phyloP scores from a whole-genome alignment of 139 green algal genomes.

The Coelastrella sp. region DNA sequence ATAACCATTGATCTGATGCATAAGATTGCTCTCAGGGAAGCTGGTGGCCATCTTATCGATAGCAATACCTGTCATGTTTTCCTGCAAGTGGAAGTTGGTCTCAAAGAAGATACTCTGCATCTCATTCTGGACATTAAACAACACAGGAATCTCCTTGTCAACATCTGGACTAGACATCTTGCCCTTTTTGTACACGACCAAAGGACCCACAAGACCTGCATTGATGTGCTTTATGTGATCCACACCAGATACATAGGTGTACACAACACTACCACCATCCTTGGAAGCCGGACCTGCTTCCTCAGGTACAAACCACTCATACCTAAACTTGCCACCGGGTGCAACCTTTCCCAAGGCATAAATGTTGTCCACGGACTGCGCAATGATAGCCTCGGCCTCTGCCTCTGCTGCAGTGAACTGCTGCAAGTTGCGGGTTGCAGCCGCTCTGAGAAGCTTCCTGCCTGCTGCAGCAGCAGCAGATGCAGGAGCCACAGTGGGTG shows the following conservation, averaged over 20 bases:
- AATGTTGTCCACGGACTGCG: constrained; percentile 37
- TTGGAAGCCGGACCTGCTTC: constrained; percentile 35
- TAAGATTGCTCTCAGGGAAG: constrained; percentile 61
- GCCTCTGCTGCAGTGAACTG: constrained; percentile 42
- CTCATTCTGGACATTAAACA: constrained; percentile 64
- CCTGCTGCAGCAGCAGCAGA: background rate
- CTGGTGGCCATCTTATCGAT: constrained; percentile 35
- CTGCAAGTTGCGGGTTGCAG: background rate
- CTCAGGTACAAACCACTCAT: constrained; percentile 58
- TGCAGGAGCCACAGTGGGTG: background rate
- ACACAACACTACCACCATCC: constrained; percentile 57
- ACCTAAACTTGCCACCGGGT: constrained; percentile 17
- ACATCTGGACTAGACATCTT: constrained; percentile 19
- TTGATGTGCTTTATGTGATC: constrained; percentile 61
- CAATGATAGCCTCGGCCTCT: constrained; percentile 48
- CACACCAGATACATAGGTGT: constrained; percentile 63
- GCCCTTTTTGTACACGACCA: constrained; percentile 52
- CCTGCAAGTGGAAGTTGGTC: background rate
- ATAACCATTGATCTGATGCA: constrained; percentile 65
- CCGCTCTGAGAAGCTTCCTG: background rate
- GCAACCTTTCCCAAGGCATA: constrained; percentile 39
- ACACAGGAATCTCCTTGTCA: constrained; percentile 51
- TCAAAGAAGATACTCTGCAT: constrained; percentile 33
- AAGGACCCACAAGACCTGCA: constrained; percentile 60
- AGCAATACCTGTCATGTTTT: constrained; percentile 6